Evolutionary conservation across 108 stramenopile species (phyloP).

Genomic region (Nitzschia sp.): DNA sequence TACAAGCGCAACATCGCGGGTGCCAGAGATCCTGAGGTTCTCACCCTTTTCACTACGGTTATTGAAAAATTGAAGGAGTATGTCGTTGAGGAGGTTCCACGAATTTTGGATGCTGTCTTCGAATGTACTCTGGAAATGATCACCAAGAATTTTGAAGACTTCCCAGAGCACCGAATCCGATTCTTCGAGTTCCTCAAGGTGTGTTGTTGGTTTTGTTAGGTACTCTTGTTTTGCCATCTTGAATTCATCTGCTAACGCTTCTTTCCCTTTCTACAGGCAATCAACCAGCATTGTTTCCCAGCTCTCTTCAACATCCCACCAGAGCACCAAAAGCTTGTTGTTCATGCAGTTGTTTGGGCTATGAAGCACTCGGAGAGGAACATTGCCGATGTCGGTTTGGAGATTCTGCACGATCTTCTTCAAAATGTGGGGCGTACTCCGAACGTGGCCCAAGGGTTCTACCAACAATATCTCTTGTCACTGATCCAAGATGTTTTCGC

Average conservation of each 20-base stretch:
- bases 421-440: conserved; percentile 89
- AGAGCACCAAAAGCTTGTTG: conserved; percentile 96
- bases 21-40: conserved; percentile 94
- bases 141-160: conserved; percentile 97
- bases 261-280: conserved; percentile 37
- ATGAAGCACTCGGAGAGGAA: conserved; percentile 99
- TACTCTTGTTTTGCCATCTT: background rate
- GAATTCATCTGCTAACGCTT: background rate
- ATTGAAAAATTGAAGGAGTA: conserved; percentile 87
- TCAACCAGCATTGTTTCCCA: conserved; percentile 92
- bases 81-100: conserved; percentile 85
- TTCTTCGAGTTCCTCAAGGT: conserved; percentile 95
- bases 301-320: conserved; percentile 95
- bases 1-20: conserved; percentile 92
- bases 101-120: conserved; percentile 97
- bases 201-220: conserved; percentile 21
- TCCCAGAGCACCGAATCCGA: conserved; percentile 95
- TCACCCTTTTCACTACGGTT: conserved; percentile 89
- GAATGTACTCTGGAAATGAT: conserved; percentile 99
- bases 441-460: conserved; percentile 93
- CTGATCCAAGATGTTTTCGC: conserved; percentile 98
- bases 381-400: conserved; percentile 94
- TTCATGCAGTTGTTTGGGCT: conserved; percentile 98
- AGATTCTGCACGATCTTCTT: conserved; percentile 92
- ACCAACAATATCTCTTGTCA: conserved; percentile 90